Percentiles rank a stretch among this genome's conserved stretches.
These are phyloP conservation scores for Rubia balearica DNA, from an alignment of 305 asterid genomes.

Conservation along the genomic window DNA sequence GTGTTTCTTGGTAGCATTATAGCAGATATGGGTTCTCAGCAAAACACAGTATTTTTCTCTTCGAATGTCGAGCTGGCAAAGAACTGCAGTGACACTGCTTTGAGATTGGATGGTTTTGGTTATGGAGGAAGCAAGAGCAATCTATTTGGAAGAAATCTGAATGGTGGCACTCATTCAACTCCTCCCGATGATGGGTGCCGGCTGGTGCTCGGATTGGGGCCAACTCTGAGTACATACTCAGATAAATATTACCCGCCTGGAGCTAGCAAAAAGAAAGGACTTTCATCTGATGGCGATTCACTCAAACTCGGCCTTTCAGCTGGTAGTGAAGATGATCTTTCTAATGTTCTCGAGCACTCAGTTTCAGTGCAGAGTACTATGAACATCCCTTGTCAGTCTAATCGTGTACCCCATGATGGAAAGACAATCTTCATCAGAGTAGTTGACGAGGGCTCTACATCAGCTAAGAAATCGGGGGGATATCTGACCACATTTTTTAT, in stretches of 20 bases:
- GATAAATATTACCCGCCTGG: conserved; percentile 32
- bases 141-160: conserved; percentile 27
- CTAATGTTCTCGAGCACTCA: conserved; percentile 41
- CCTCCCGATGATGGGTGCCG: conserved; percentile 75
- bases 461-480: conserved; percentile 86
- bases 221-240: conserved; percentile 56
- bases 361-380: conserved; percentile 31
- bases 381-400: conserved; percentile 29
- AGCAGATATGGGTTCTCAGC: conserved; percentile 23
- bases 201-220: conserved; percentile 92
- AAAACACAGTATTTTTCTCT: conserved; percentile 35
- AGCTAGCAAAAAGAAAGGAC: conserved; percentile 32
- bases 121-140: conserved; percentile 36
- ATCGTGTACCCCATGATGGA: conserved; percentile 25
- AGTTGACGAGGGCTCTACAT: conserved; percentile 86
- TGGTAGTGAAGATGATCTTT: conserved; percentile 38
- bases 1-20: conserved; percentile 14
- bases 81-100: conserved; percentile 56
- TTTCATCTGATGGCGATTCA: conserved; percentile 44
- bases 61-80: conserved; percentile 37
- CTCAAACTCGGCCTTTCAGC: conserved; percentile 76
- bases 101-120: conserved; percentile 69
- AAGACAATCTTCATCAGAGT: conserved; percentile 30
- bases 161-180: conserved; percentile 23
- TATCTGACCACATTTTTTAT: conserved; percentile 59